Percentiles rank a stretch among this genome's conserved stretches.
These are phyloP conservation scores for Picochlorum sp. DNA, from an alignment of 139 green algal genomes.

Conservation along the genomic window DNA sequence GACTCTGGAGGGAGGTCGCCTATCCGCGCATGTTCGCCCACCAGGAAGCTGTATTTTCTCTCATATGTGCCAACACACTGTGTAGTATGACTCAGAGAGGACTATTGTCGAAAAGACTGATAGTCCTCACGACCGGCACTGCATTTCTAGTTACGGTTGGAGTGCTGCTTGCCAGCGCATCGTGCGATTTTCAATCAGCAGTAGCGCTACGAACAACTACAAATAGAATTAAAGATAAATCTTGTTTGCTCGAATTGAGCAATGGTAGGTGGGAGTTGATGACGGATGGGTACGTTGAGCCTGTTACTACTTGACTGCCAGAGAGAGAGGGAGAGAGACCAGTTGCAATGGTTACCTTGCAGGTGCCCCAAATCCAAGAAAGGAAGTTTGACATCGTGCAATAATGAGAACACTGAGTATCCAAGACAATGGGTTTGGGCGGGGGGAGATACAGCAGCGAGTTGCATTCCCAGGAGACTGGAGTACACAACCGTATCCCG, in stretches of 20 bases:
- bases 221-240: slow-evolving; percentile 1
- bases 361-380: not conserved
- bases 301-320: too few species aligned
- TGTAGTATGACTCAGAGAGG: too few species aligned
- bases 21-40: too few species aligned
- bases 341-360: not conserved
- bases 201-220: not conserved
- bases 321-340: too few species aligned
- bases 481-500: not conserved
- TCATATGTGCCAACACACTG: too few species aligned
- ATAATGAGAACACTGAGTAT: slow-evolving; percentile 1
- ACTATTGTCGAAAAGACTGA: too few species aligned
- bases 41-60: too few species aligned
- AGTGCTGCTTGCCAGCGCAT: not conserved
- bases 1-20: too few species aligned
- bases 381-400: not conserved
- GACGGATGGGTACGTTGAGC: slow-evolving; percentile 2
- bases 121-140: too few species aligned
- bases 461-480: not conserved
- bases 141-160: not conserved
- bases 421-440: not conserved
- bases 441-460: not conserved
- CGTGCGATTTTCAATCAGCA: not conserved
- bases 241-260: slow-evolving; percentile 2
- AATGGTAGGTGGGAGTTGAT: not conserved